phyloP scores from a whole-genome alignment of 73 alveolate species.

The Tetrahymena thermophila region DNA sequence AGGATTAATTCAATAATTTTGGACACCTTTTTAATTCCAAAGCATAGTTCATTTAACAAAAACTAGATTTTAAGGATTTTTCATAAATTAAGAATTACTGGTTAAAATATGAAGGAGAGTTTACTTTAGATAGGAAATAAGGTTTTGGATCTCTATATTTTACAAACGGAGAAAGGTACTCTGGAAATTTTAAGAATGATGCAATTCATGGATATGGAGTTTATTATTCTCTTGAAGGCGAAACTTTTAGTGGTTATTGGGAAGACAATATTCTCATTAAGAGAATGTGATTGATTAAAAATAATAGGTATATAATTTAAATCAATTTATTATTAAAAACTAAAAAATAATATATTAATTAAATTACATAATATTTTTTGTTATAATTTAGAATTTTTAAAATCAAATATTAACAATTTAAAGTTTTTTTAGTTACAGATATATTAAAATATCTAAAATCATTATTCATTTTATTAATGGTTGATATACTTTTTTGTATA shows the following conservation, averaged over 20 bases:
- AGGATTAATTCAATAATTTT: conserved; percentile 30
- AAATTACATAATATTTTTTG: no score
- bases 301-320: background rate
- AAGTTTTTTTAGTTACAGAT: no score
- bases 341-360: no score
- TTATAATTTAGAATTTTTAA: no score
- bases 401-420: no score
- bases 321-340: no score
- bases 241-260: background rate
- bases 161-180: conserved; percentile 36
- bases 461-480: no score
- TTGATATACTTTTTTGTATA: no score
- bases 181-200: conserved; percentile 25
- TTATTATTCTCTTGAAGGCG: background rate
- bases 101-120: conserved; percentile 43
- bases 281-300: background rate
- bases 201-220: conserved; percentile 31
- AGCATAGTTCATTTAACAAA: background rate
- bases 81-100: background rate
- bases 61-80: conserved; percentile 19
- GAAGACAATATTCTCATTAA: background rate
- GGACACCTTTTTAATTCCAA: conserved; percentile 22
- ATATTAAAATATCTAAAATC: no score
- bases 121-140: conserved; percentile 27
- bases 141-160: conserved; percentile 31